Evolutionary conservation across 495 filamentous ascomycete species (phyloP), one percentile per base, ranked within the genome.

Genomic region (Lentithecium fluviatile): DNA sequence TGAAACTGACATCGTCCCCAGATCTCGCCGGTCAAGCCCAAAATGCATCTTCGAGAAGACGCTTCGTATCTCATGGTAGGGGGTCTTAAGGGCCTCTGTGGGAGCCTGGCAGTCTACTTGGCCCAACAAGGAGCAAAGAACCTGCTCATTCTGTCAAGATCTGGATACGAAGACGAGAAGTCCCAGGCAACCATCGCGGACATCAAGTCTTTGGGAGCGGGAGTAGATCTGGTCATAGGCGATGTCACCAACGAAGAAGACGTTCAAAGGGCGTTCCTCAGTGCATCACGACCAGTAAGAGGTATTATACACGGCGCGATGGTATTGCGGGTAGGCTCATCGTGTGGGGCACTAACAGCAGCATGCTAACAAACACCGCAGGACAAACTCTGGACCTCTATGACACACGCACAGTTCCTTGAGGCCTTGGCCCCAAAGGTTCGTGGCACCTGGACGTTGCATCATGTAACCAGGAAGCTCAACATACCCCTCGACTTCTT

Each of bases 401-500:
- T 43, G 40, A 43, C 40, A 13, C 15, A 6, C 13, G 13, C 13
- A 6, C 5, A 43, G 15, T 15, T 43, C 19, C 19, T 6, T 20
- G 19, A 15, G 6, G 15, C 13, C 4, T 3, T 43, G 4, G 15
- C 6, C 5, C 19, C 15, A 15, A 43, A 43, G 40, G 13, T n/a
- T 43, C 15, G 15, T 3, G 40, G 40, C 40, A 43, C 40, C 13
- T 43, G 40, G 40, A 43, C 6, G 5, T 43, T 43, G 40, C 40
- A 43, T 20, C 4, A 43, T 15, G 19, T 20, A 3, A 3, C 19
- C 6, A 4, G 3, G 3, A 3, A 15, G 40, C 13, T 43, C 15
- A 13, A 13, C 5, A n/a, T 43, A 3, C 3, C 13, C 3, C 19
- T 43, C 6, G 40, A 60, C 45, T 60, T 59, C 26, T 60, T 60